These are phyloP conservation scores for Rhipidocladum racemiflorum DNA, from an alignment of 176 grass and related monocot genomes.

Conservation along the genomic window DNA sequence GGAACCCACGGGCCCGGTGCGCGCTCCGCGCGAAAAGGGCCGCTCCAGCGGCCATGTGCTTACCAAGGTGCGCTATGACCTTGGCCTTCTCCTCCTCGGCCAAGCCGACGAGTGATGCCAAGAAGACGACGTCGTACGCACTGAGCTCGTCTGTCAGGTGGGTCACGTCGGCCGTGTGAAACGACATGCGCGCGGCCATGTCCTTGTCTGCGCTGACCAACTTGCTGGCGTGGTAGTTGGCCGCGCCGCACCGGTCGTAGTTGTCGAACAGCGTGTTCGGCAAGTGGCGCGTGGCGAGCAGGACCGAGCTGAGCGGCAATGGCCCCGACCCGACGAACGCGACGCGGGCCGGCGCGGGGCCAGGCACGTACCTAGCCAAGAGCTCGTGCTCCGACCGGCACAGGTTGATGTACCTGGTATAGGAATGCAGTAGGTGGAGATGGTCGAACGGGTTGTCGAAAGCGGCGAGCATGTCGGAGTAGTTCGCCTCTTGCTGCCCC, in stretches of 20 bases:
- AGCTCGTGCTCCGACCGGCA: too few species aligned
- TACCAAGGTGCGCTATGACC: conserved; percentile 55
- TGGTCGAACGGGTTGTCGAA: conserved; percentile 72
- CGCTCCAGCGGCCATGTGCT: conserved; percentile 54
- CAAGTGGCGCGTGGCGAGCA: conserved; percentile 47
- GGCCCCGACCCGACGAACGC: conserved; percentile 50
- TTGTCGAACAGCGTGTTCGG: conserved; percentile 41
- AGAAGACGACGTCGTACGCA: conserved; percentile 68
- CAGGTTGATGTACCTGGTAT: conserved; percentile 70
- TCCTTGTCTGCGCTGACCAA: conserved; percentile 48
- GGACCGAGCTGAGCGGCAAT: conserved; percentile 53
- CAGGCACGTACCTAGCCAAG: too few species aligned
- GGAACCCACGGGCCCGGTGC: conserved; percentile 67
- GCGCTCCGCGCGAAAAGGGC: conserved; percentile 68
- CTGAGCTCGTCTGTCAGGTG: conserved; percentile 29
- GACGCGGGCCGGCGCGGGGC: too few species aligned
- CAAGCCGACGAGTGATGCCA: conserved; percentile 72
- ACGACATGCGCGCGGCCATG: conserved; percentile 47
- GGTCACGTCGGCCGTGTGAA: conserved; percentile 68
- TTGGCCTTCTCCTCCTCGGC: conserved; percentile 55
- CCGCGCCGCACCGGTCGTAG: conserved; percentile 42
- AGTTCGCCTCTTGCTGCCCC: not conserved
- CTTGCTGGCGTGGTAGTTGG: conserved; percentile 51
- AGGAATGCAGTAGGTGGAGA: conserved; percentile 58
- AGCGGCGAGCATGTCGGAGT: conserved; percentile 50